A percentile compares a stretch with the other conserved stretches of the same genome.
Evolutionary conservation across 305 asterid species (phyloP).

Genomic region (Withania somnifera): DNA sequence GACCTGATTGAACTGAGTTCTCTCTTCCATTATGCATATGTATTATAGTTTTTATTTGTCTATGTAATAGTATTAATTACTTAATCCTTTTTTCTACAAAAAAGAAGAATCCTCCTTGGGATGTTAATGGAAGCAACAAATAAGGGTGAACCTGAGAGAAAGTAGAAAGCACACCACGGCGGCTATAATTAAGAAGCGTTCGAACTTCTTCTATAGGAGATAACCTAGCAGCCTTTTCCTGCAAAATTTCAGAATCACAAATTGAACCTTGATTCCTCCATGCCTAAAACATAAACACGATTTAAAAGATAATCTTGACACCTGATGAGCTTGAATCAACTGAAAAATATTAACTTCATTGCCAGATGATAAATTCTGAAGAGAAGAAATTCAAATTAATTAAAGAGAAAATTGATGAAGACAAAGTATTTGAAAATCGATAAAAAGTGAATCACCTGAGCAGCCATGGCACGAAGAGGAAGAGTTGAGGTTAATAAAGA

Average conservation of each 20-base stretch:
- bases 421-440: neutral
- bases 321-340: constrained; percentile 84
- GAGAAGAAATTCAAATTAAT: neutral
- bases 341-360: constrained; percentile 34
- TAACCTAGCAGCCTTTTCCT: constrained; percentile 79
- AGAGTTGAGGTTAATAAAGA: neutral
- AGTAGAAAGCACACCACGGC: constrained; percentile 85
- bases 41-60: neutral
- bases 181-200: constrained; percentile 64
- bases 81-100: no score
- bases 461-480: constrained; percentile 17
- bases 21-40: neutral
- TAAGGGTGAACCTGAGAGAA: constrained; percentile 48
- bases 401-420: neutral
- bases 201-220: constrained; percentile 71
- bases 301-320: constrained; percentile 2
- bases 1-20: neutral
- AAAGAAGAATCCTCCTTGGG: no score
- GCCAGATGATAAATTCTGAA: constrained; percentile 29
- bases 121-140: neutral
- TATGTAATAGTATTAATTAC: neutral
- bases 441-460: neutral
- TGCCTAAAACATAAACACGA: neutral
- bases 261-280: neutral
- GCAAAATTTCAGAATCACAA: constrained; percentile 1